These are phyloP conservation scores for Wickerhamiella musiphila DNA, from an alignment of 805 yeast species.

Conservation along the genomic window DNA sequence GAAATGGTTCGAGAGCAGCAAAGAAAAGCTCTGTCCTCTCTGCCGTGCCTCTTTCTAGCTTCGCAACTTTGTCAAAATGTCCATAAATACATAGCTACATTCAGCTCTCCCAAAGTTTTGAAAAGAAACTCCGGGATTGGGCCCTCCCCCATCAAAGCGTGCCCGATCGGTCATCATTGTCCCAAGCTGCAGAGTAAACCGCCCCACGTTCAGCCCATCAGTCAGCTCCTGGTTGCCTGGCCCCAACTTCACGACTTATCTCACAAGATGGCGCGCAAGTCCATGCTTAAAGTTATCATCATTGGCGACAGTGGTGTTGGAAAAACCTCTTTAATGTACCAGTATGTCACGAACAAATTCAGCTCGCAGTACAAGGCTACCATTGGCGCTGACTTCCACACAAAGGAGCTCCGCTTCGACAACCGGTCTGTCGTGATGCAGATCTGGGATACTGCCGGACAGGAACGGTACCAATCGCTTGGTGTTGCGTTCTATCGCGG, in stretches of 20 bases:
- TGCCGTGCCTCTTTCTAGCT: constrained; percentile 40
- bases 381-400: constrained; percentile 91
- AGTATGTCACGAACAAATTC: constrained; percentile 87
- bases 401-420: constrained; percentile 77
- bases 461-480: constrained; percentile 87
- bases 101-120: too few relatives aligned
- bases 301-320: constrained; percentile 97
- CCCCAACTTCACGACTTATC: background rate
- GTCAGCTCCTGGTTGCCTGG: background rate
- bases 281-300: constrained; percentile 57
- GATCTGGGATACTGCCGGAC: constrained; percentile 98
- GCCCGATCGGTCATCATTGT: too few relatives aligned
- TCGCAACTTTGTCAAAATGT: too few relatives aligned
- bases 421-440: constrained; percentile 60
- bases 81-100: too few relatives aligned
- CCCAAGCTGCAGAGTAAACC: too few relatives aligned
- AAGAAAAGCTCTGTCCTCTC: constrained; percentile 82
- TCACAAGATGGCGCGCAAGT: constrained; percentile 20
- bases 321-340: constrained; percentile 92
- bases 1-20: constrained; percentile 94
- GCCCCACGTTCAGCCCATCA: too few relatives aligned
- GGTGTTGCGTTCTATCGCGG: constrained; percentile 97
- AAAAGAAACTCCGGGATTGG: too few relatives aligned
- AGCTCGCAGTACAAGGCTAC: constrained; percentile 94
- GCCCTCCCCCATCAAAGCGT: too few relatives aligned